Evolutionary conservation across 495 filamentous ascomycete genomes (phyloP), one percentile per base, ranked within the genome.

Genomic region (Amphirosellinia nigrospora): DNA sequence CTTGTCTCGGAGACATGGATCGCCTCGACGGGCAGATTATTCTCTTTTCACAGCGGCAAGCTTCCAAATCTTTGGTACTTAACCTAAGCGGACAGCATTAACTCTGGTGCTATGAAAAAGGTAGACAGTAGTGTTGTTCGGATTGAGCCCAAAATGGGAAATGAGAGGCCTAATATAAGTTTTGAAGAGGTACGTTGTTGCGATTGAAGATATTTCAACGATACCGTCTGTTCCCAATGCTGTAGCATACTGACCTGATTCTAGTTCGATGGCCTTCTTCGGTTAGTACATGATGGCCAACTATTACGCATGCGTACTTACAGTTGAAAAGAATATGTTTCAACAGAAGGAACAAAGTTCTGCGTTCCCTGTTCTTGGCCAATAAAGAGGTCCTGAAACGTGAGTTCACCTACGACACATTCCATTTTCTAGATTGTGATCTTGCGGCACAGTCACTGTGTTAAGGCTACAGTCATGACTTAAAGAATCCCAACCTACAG

Each of bases 221-320:
- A 48, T 55, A 52, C 4, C 19, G 4, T 39, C 16, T 16, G n/a
- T 8, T 32, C 3, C 23, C 30, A 30, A 26, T 16, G 32, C 1
- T 19, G 23, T n/a, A 11, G 46, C 28, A 58, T 70, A 52, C 52
- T 70, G 21, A 70, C 43, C n/a, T 26, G 1, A 4, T 4, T 59
- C n/a, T 7, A 70, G 80, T 98, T 94, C 89, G 95, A 98, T 78
- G 95, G 95, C 0, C 82, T 98, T 70, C 77, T 98, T 72, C 80
- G 95, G n/a, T n/a, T n/a, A n/a, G n/a, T n/a, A n/a, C n/a, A n/a
- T n/a, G n/a, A n/a, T n/a, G n/a, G n/a, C n/a, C n/a, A n/a, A n/a
- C n/a, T n/a, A n/a, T n/a, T n/a, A n/a, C n/a, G n/a, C n/a, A n/a
- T n/a, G n/a, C n/a, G n/a, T n/a, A n/a, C n/a, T n/a, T n/a, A n/a